Conservation (phyloP, 345 rosid genomes). For the Excoecaria agallocha region DNA sequence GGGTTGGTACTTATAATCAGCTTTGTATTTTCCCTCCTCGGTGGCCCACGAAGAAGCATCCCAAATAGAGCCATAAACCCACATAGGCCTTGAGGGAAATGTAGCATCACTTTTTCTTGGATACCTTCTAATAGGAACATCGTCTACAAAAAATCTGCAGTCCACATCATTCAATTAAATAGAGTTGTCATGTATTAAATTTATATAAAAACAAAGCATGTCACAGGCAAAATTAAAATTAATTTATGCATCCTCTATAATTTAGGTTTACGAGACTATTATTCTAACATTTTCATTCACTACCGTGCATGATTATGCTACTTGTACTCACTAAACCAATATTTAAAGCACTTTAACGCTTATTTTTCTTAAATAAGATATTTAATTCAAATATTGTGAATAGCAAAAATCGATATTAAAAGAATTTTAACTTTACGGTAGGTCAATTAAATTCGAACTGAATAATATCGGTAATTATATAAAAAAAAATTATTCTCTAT, state of each 20-base stretch:
- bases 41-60: constrained; percentile 98
- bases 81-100: constrained; percentile 77
- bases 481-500: too few relatives aligned
- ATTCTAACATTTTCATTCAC: not conserved
- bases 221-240: not conserved
- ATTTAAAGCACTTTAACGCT: not conserved
- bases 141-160: constrained; percentile 78
- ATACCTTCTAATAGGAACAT: constrained; percentile 78
- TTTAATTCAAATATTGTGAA: not conserved
- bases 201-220: not conserved
- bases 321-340: too few relatives aligned
- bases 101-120: constrained; percentile 58
- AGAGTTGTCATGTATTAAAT: too few relatives aligned
- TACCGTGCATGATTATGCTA: not conserved
- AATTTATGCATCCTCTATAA: not conserved
- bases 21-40: constrained; percentile 77
- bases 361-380: not conserved
- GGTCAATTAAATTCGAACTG: too few relatives aligned
- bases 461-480: too few relatives aligned
- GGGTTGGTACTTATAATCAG: constrained; percentile 73
- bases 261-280: not conserved
- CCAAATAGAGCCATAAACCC: constrained; percentile 84
- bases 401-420: too few relatives aligned
- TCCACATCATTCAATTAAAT: constrained; percentile 5
- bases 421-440: too few relatives aligned